phyloP scores from a whole-genome alignment of 2,329 filamentous ascomycete species.

The Pseudogymnoascus sp. region DNA sequence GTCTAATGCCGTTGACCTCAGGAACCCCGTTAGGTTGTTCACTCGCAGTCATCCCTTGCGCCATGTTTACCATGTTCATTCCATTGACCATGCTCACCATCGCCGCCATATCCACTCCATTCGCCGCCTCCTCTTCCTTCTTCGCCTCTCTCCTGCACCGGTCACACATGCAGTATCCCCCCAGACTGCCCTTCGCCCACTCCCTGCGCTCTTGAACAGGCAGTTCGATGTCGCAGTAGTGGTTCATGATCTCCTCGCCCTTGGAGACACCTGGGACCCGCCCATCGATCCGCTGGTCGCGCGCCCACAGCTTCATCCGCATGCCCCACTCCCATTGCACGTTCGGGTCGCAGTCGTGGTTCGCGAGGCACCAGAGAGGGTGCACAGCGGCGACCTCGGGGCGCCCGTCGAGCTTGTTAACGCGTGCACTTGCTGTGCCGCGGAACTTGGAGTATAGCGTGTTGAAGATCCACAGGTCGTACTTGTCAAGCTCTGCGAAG shows the following conservation, averaged over 20 bases:
- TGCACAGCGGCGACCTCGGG: conserved; percentile 92
- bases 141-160: conserved; percentile 68
- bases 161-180: conserved; percentile 79
- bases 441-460: conserved; percentile 89
- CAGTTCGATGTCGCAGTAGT: conserved; percentile 84
- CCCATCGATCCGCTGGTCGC: conserved; percentile 48
- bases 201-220: conserved; percentile 74
- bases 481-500: conserved; percentile 48
- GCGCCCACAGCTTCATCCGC: conserved; percentile 61
- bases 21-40: neutral
- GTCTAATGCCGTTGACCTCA: neutral
- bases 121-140: conserved; percentile 15
- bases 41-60: neutral
- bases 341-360: conserved; percentile 93
- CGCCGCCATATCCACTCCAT: neutral
- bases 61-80: neutral
- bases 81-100: neutral
- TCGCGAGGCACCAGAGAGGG: conserved; percentile 91
- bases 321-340: conserved; percentile 91
- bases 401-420: conserved; percentile 66
- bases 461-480: conserved; percentile 80
- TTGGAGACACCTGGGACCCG: conserved; percentile 55
- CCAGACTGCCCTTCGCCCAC: conserved; percentile 81
- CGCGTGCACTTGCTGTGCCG: conserved; percentile 80
- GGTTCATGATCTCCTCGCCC: conserved; percentile 82